A percentile compares a stretch with the other conserved stretches of the same genome.
These are phyloP conservation scores for Ophiostoma populinum DNA, from an alignment of 2,329 filamentous ascomycete species.

Conservation along the genomic window DNA sequence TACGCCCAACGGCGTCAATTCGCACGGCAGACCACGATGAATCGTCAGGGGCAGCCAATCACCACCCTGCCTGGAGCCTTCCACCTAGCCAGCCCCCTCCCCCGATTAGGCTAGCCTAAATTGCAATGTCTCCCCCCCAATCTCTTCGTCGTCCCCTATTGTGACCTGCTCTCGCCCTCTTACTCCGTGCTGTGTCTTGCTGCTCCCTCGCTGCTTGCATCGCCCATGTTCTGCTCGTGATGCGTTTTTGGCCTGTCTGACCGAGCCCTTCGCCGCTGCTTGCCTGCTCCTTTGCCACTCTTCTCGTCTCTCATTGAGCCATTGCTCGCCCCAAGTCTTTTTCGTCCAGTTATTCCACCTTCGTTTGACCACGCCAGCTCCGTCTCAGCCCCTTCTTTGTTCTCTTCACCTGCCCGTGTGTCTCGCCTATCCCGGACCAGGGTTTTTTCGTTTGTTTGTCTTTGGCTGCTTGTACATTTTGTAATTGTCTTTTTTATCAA, in stretches of 20 bases:
- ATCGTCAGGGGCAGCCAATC: slow-evolving; percentile 9
- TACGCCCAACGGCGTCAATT: not conserved
- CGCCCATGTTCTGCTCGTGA: slow-evolving; percentile 5
- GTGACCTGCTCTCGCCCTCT: too few relatives aligned
- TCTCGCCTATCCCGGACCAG: too few relatives aligned
- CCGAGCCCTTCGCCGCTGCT: too few relatives aligned
- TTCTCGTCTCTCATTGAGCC: slow-evolving; percentile 1
- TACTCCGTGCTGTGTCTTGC: slow-evolving; percentile 3
- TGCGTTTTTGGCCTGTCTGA: slow-evolving; percentile 1
- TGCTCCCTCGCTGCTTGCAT: slow-evolving; percentile 2
- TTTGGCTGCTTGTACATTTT: too few relatives aligned
- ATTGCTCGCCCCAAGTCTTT: not conserved
- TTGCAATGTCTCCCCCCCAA: not conserved
- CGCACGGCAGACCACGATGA: too few relatives aligned
- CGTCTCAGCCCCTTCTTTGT: not conserved
- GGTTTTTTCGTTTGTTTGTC: too few relatives aligned
- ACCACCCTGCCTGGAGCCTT: slow-evolving; percentile 5
- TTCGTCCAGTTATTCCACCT: not conserved
- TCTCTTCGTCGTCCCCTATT: slow-evolving; percentile 3
- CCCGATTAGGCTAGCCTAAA: slow-evolving; percentile 9
- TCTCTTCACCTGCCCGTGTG: too few relatives aligned
- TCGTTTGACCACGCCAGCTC: not conserved
- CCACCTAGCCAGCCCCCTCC: slow-evolving; percentile 5
- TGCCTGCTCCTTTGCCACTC: too few relatives aligned
- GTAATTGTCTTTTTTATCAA: too few relatives aligned